These are phyloP conservation scores for Trichoderma virens DNA, from an alignment of 495 filamentous ascomycete species.

Conservation along the genomic window DNA sequence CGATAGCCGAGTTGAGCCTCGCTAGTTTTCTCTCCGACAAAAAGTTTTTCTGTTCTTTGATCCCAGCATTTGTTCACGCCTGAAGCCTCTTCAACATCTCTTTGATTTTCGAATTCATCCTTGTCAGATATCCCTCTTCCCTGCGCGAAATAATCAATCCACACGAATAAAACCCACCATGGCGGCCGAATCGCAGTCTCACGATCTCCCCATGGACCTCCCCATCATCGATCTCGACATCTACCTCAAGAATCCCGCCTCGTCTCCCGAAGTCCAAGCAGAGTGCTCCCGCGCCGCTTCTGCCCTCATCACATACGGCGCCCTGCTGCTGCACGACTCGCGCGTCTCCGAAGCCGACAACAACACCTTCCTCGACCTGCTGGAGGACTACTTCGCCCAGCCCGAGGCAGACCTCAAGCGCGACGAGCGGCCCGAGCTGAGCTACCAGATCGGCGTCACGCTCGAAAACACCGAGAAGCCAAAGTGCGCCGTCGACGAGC, in stretches of 20 bases:
- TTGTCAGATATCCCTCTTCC: background rate
- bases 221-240: slow-evolving; percentile 46
- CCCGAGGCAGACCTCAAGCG: slow-evolving; percentile 29
- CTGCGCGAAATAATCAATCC: background rate
- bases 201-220: slow-evolving; percentile 38
- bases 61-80: no score
- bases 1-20: no score
- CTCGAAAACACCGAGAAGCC: slow-evolving; percentile 49
- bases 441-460: slow-evolving; percentile 45
- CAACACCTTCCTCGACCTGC: slow-evolving; percentile 40
- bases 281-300: slow-evolving; percentile 38
- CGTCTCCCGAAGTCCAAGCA: slow-evolving; percentile 30
- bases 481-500: slow-evolving; percentile 46
- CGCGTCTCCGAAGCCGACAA: slow-evolving; percentile 43
- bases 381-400: slow-evolving; percentile 48
- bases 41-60: no score
- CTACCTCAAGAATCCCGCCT: slow-evolving; percentile 28
- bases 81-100: no score
- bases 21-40: no score
- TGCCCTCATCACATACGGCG: slow-evolving; percentile 42
- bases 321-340: slow-evolving; percentile 43
- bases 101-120: background rate
- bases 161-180: background rate
- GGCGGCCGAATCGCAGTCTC: background rate
- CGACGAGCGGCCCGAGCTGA: slow-evolving; percentile 42